phyloP scores from a whole-genome alignment of 108 stramenopile species.

The Skeletonema potamos region DNA sequence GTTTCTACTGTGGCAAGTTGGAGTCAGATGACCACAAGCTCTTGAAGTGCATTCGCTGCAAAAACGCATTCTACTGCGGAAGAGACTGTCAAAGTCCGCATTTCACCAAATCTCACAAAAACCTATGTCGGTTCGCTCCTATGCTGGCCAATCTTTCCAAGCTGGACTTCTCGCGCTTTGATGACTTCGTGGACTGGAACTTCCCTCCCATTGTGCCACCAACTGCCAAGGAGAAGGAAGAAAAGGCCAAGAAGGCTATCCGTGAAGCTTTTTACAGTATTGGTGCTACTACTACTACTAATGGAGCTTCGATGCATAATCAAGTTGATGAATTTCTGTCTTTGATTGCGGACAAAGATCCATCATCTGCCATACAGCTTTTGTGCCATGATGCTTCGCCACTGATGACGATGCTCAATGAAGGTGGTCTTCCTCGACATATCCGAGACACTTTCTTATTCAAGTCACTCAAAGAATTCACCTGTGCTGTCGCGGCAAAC shows the following conservation, averaged over 20 bases:
- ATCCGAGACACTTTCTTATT: background rate
- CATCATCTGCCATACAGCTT: background rate
- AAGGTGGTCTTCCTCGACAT: background rate
- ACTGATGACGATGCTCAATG: background rate
- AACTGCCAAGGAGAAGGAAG: background rate
- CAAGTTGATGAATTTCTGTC: background rate
- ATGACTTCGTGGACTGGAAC: background rate
- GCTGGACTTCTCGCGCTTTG: background rate
- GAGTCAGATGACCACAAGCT: background rate
- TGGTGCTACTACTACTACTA: background rate
- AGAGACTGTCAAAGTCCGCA: background rate
- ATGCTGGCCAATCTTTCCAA: background rate
- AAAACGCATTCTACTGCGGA: background rate
- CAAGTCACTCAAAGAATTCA: background rate
- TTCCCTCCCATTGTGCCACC: background rate
- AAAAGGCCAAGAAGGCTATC: background rate
- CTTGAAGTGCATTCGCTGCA: conserved; percentile 1
- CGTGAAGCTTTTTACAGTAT: background rate
- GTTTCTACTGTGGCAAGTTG: conserved; percentile 1
- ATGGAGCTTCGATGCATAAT: background rate
- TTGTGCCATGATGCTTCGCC: background rate
- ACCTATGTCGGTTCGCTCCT: background rate
- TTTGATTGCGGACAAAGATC: background rate
- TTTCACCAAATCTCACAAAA: background rate
- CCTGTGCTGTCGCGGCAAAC: background rate